These are phyloP conservation scores for Cicer yamashitae DNA, from an alignment of 306 rosid species.

Conservation along the genomic window DNA sequence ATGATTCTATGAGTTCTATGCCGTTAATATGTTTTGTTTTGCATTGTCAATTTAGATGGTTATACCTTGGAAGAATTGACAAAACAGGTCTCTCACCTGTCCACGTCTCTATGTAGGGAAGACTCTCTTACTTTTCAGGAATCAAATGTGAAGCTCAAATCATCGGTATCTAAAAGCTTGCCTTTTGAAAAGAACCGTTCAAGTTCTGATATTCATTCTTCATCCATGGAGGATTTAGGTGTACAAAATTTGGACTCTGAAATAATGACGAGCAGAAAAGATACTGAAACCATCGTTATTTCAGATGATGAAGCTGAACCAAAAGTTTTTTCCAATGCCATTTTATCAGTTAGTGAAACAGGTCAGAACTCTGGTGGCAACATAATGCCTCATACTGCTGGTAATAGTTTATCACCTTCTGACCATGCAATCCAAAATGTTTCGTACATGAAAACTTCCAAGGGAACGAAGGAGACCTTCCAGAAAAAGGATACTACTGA, in stretches of 20 bases:
- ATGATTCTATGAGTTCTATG: slow-evolving; percentile 12
- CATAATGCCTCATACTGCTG: slow-evolving; percentile 42
- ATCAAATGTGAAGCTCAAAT: slow-evolving; percentile 45
- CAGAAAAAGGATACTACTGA: slow-evolving; percentile 51
- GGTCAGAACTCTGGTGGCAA: slow-evolving; percentile 52
- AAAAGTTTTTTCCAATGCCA: slow-evolving; percentile 40
- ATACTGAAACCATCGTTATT: slow-evolving; percentile 54
- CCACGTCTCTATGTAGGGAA: slow-evolving; percentile 66
- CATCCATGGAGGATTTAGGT: slow-evolving; percentile 52
- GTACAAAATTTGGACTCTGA: slow-evolving; percentile 49
- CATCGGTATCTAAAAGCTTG: slow-evolving; percentile 50
- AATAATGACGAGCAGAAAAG: slow-evolving; percentile 42
- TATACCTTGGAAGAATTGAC: slow-evolving; percentile 68
- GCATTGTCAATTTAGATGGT: slow-evolving; percentile 60
- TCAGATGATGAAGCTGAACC: slow-evolving; percentile 82
- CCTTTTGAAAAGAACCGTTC: slow-evolving; percentile 47
- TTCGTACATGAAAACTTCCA: slow-evolving; percentile 50
- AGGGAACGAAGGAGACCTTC: slow-evolving; percentile 45
- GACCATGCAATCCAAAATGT: slow-evolving; percentile 50
- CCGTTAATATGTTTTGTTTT: slow-evolving; percentile 43
- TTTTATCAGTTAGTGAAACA: slow-evolving; percentile 49
- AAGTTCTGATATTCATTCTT: slow-evolving; percentile 51
- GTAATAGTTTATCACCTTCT: slow-evolving; percentile 47
- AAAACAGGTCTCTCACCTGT: slow-evolving; percentile 69
- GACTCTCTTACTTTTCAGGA: slow-evolving; percentile 53